Evolutionary conservation across 371 early-diverging fungal species (phyloP), one percentile per base, ranked within the genome.

Genomic region (Apophysomyces trapeziformis): DNA sequence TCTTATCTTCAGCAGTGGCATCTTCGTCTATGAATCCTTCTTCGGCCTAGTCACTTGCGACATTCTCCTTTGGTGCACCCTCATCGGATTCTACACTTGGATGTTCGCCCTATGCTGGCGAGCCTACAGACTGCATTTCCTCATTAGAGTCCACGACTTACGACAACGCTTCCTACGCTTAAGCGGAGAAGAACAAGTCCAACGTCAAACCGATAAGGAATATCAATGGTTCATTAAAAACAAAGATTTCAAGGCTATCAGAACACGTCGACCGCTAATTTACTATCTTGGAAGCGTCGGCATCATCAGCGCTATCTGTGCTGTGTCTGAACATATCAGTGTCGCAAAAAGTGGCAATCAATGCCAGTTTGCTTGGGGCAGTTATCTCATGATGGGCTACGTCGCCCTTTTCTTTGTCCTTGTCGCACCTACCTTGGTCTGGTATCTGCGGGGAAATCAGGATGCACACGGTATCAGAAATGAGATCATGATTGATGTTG

Each of bases 381-480:
- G 50, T 14, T 35, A 41, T 32, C 18, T 67, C 1, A 16, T 72
- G 12, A 35, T 74, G 8, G 37, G 50, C 0, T 35, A 66, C 16
- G 65, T 61, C 38, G 61, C 60, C 18, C 38, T 69, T 18, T 77
- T 72, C 60, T 59, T 69, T 32, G 37, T 39, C 13, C 7, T 66
- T 13, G 18, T 72, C 14, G 60, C 61, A 0, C 77, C 77, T 1
- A 26, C 60, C 7, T 46, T 72, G 35, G 32, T 69, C 8, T 74
- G 66, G 58, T 46, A 41, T 32, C 60, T 74, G 1, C 69, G 68
- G 12, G 32, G 66, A 16, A 58, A 63, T 12, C 12, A 60, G 35
- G 77, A 77, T 43, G 70, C 74, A 1, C 72, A 77, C 58, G 74
- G 74, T 21, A 68, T 77, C 18, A 56, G 70, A 38, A 64, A 65